Evolutionary conservation across 345 rosid genomes (phyloP), one percentile per base, ranked within the genome.

Genomic region (Anacardium occidentale): DNA sequence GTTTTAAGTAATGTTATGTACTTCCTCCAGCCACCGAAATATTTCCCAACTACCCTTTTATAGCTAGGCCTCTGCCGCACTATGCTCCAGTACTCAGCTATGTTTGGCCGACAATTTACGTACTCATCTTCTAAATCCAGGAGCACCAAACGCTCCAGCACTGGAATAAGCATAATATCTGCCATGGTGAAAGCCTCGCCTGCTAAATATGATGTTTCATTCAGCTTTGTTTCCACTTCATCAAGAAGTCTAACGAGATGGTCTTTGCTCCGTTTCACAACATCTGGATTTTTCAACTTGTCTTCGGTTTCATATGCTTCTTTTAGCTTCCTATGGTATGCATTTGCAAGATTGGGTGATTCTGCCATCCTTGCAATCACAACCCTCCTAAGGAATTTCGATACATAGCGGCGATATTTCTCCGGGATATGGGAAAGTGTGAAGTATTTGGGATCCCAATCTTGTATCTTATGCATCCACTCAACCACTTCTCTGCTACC

Each of bases 141-240:
- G 10, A 94, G 85, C 21, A 83, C 81, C 51, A 94, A 40, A 11
- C 97, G 84, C 62, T 92, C 86, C 37, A 94, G 80, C 24, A 92
- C 84, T 0, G 98, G 97, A 60, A 90, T 77, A 20, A 94, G 82
- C 87, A 82, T 81, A 22, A 86, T 88, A 47, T 94, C 98, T 21
- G 97, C 98, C 92, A 89, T 81, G 62, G 93, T 85, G 81, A 92
- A 94, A 76, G 87, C 98, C 18, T 85, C 81, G 70, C 97, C 97
- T 4, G 79, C 86, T 70, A 94, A 62, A 80, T 88, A 86, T 2
- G 75, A 53, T 0, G 90, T 83, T 44, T 80, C 83, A 1, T 65
- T 81, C 68, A 90, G 83, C 81, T 83, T 83, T 12, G 66, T 75
- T 71, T 94, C 97, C 7, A 86, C 87, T 69, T 90, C 97, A 74